phyloP scores from a whole-genome alignment of 2,329 filamentous ascomycete species.

The Scolecobasidium constrictum region DNA sequence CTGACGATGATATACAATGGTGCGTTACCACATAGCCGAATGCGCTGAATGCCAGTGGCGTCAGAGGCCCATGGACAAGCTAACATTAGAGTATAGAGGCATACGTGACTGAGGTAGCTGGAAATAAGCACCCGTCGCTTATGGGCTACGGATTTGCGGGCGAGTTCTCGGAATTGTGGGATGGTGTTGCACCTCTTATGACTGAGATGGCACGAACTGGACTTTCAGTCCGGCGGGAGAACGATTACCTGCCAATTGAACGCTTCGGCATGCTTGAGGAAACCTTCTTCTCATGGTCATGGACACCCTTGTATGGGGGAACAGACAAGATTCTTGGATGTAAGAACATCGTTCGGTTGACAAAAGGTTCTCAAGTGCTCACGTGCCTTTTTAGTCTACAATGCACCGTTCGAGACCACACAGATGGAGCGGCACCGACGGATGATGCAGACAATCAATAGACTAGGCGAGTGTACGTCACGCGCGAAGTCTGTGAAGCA shows the following conservation, averaged over 20 bases:
- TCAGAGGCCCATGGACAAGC: no score
- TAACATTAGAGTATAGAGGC: no score
- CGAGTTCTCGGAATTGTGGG: slow-evolving; percentile 28
- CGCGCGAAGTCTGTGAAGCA: slow-evolving; percentile 21
- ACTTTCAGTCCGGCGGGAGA: slow-evolving; percentile 18
- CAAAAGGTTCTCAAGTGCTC: no score
- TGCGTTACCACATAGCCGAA: no score
- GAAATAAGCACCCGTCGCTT: slow-evolving; percentile 23
- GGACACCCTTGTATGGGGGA: slow-evolving; percentile 28
- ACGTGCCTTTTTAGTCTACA: no score
- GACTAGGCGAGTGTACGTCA: slow-evolving; percentile 23
- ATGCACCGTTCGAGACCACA: slow-evolving; percentile 26
- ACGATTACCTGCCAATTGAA: slow-evolving; percentile 21
- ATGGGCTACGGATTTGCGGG: slow-evolving; percentile 24
- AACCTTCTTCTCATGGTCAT: slow-evolving; percentile 33
- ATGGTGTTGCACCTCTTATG: slow-evolving; percentile 23
- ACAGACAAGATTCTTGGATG: slow-evolving; percentile 21
- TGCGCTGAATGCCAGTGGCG: no score
- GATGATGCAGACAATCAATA: slow-evolving; percentile 27
- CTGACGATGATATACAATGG: slow-evolving; percentile 26
- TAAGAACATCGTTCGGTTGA: no score
- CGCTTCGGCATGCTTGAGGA: slow-evolving; percentile 9
- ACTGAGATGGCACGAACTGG: slow-evolving; percentile 20
- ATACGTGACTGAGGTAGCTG: slow-evolving; percentile 18
- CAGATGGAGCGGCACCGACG: slow-evolving; percentile 25